phyloP scores from a whole-genome alignment of 345 rosid genomes.

The Sonneratia alba region DNA sequence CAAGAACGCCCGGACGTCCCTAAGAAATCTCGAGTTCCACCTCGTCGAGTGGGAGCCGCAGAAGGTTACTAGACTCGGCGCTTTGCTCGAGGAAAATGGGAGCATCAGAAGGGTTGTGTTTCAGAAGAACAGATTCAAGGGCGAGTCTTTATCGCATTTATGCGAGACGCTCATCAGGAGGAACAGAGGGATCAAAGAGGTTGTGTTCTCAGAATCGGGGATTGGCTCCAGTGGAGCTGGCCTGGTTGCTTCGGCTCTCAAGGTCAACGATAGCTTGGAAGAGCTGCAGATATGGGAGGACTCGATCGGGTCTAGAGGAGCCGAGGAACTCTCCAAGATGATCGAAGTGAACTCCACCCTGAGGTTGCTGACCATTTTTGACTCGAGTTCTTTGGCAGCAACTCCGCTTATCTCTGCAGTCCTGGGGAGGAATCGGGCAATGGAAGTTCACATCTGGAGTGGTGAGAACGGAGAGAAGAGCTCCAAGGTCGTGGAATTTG shows the following conservation, averaged over 20 bases:
- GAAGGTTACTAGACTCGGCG: conserved; percentile 37
- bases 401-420: conserved; percentile 86
- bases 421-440: conserved; percentile 61
- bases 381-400: conserved; percentile 55
- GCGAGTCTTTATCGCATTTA: conserved; percentile 47
- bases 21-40: conserved; percentile 59
- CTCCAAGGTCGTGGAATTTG: conserved; percentile 77
- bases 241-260: conserved; percentile 56
- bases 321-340: conserved; percentile 91
- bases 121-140: conserved; percentile 39
- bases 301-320: conserved; percentile 81
- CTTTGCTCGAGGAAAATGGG: conserved; percentile 44
- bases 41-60: conserved; percentile 58
- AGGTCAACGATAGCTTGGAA: conserved; percentile 57
- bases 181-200: conserved; percentile 47
- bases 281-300: conserved; percentile 96
- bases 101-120: conserved; percentile 58
- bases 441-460: conserved; percentile 87
- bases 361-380: conserved; percentile 66
- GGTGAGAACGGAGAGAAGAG: conserved; percentile 46
- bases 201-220: conserved; percentile 45
- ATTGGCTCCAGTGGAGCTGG: conserved; percentile 55
- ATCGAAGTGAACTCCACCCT: conserved; percentile 74
- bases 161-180: conserved; percentile 50
- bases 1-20: conserved; percentile 25